Conservation (phyloP, 2,329 filamentous ascomycete genomes). For the Aspergillus flavus region DNA sequence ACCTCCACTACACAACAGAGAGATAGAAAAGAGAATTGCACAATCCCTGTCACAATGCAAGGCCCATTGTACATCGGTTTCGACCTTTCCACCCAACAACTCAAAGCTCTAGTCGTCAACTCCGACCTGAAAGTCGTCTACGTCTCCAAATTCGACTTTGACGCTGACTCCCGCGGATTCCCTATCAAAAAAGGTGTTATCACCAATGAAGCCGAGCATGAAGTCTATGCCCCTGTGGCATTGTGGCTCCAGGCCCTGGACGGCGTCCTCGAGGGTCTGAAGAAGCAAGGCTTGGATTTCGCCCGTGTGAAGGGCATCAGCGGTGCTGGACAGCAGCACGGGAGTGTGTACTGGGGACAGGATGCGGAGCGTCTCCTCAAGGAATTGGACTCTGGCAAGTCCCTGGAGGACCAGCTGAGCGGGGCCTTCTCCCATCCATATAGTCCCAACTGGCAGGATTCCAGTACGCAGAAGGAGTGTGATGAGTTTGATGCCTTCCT, state of each 20-base stretch:
- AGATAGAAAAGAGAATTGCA: background rate
- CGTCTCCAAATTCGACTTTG: slow-evolving; percentile 93
- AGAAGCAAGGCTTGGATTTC: slow-evolving; percentile 71
- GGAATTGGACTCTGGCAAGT: slow-evolving; percentile 60
- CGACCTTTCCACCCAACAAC: slow-evolving; percentile 93
- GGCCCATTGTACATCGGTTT: slow-evolving; percentile 83
- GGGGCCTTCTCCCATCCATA: slow-evolving; percentile 78
- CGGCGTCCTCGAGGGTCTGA: slow-evolving; percentile 74
- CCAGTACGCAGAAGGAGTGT: slow-evolving; percentile 89
- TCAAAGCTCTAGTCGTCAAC: slow-evolving; percentile 88
- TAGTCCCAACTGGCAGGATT: slow-evolving; percentile 97
- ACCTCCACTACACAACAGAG: background rate
- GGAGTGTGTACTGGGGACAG: slow-evolving; percentile 88
- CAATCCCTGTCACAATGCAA: slow-evolving; percentile 39
- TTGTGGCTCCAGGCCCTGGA: slow-evolving; percentile 95
- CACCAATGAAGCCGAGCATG: slow-evolving; percentile 76
- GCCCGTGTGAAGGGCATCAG: slow-evolving; percentile 76
- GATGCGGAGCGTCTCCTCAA: slow-evolving; percentile 68
- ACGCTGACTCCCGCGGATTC: slow-evolving; percentile 78
- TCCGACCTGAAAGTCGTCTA: slow-evolving; percentile 78
- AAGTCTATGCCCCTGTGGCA: slow-evolving; percentile 89
- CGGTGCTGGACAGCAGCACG: slow-evolving; percentile 95
- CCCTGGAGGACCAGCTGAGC: slow-evolving; percentile 72
- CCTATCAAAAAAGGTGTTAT: slow-evolving; percentile 85
- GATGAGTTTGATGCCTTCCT: slow-evolving; percentile 79